These are phyloP conservation scores for Populus deltoides DNA, from an alignment of 345 rosid genomes.

Conservation along the genomic window DNA sequence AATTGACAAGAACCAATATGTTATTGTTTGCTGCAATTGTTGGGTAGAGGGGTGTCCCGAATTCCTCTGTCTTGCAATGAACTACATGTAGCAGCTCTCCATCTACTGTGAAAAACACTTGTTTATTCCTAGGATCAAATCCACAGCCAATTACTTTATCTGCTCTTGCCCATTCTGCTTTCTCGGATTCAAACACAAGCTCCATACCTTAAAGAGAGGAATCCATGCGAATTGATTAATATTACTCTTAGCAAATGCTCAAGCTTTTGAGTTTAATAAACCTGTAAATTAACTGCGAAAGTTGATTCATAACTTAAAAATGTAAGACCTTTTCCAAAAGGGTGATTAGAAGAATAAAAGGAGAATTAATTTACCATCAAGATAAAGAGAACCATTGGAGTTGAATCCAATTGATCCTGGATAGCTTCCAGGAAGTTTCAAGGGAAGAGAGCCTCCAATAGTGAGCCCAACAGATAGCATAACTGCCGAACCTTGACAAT, in stretches of 20 bases:
- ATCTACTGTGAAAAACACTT: slow-evolving; percentile 59
- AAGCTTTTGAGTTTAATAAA: background rate
- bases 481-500: slow-evolving; percentile 27
- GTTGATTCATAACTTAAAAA: background rate
- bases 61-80: slow-evolving; percentile 56
- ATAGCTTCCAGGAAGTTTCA: slow-evolving; percentile 72
- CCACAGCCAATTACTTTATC: slow-evolving; percentile 68
- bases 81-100: slow-evolving; percentile 49
- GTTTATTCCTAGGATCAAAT: slow-evolving; percentile 57
- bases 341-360: background rate
- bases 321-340: background rate
- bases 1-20: slow-evolving; percentile 45
- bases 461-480: slow-evolving; percentile 64
- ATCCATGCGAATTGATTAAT: background rate
- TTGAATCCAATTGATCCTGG: slow-evolving; percentile 86
- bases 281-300: background rate
- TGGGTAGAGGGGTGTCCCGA: slow-evolving; percentile 59
- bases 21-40: slow-evolving; percentile 53
- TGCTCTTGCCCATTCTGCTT: slow-evolving; percentile 45
- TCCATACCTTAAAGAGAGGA: slow-evolving; percentile 51
- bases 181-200: slow-evolving; percentile 49
- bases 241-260: background rate
- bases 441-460: slow-evolving; percentile 48
- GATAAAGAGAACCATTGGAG: slow-evolving; percentile 75
- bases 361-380: slow-evolving; percentile 56